Evolutionary conservation across 495 filamentous ascomycete genomes (phyloP), one percentile per base, ranked within the genome.

Genomic region (Aspergillus sclerotioniger): DNA sequence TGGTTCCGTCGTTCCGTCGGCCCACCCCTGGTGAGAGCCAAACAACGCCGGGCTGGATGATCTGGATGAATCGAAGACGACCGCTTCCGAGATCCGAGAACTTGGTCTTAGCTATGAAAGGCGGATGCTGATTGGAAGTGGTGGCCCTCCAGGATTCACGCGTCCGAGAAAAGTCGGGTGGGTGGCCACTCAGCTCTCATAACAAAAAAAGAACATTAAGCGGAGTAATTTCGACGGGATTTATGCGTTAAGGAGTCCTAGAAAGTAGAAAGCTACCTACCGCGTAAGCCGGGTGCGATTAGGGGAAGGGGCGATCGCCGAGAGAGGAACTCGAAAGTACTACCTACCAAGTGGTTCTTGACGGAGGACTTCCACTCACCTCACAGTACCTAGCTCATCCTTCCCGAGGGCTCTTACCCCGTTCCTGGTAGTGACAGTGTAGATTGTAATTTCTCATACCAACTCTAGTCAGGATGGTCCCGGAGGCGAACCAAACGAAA

Each of bases 121-220:
- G 6, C 47, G 21, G 47, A 50, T 50, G 47, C 47, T 50, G 47
- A 50, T 50, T 50, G 47, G 47, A 15, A 32, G 47, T 17, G 20
- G 31, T n/a, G 25, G 21, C 25, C 28, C 25, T 32, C 17, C 47
- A 50, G 28, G 47, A 49, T 29, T 49, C 12, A 49, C 6, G 19
- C 46, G 28, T 29, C 46, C 20, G 47, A 50, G 47, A 8, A 17
- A n/a, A 20, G 44, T 16, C 47, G 47, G n/a, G 47, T 28, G 31
- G 28, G 47, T 50, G 16, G 47, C 47, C 47, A 50, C 47, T 31
- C 47, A 32, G 47, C 25, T 5, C 19, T 16, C 8, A 2, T 16
- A 12, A 28, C 25, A 29, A 50, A 4, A 50, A 25, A 25, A 46
- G 54, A 51, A 57, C 54, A 57, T 43, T 57, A 51, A 51, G 47